Evolutionary conservation across 2,329 filamentous ascomycete species (phyloP), one percentile per base, ranked within the genome.

Genomic region (Fusarium ramigenum): DNA sequence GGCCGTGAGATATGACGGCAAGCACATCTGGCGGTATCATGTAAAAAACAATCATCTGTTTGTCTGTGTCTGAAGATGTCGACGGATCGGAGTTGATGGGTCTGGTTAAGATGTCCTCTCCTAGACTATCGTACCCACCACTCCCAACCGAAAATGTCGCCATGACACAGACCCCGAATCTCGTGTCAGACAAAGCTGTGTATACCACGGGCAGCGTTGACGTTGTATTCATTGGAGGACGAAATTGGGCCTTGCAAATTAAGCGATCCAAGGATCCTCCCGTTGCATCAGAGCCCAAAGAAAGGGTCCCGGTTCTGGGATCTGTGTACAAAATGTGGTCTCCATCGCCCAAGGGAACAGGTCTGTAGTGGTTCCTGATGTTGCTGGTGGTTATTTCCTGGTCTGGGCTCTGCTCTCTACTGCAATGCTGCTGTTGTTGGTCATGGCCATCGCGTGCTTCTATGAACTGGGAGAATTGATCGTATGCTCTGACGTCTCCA

Each of bases 251-350:
- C 66, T 91, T 91, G 30, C 88, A 85, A 10, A 89, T 82, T 19
- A 93, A 80, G 84, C 89, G 60, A 84, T 87, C 47, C 32, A 78
- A 46, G 2, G 80, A 78, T 16, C 89, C 88, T 36, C 89, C 81
- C 3, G 89, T 88, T 1, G 88, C 87, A 81, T 92, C 89, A 50
- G 85, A 89, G 7, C 91, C 91, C 21, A 93, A 81, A 68, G 87
- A 91, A 11, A 93, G 84, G 14, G 85, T 79, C 15, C 85, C 86
- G 4, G 85, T 88, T 16, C 80, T 79, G 9, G 90, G 90, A 76
- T 93, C 90, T 11, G 89, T 89, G 78, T 92, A 93, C 9, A 93
- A 80, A 40, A 93, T 84, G 73, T 93, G 90, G 63, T 87, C 83
- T 4, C 91, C 90, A 78, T 93, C 91, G 69, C 89, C 91, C 43